Evolutionary conservation across 257 asterid species (phyloP), one percentile per base, ranked within the genome.

Genomic region (Solanum chaucha): DNA sequence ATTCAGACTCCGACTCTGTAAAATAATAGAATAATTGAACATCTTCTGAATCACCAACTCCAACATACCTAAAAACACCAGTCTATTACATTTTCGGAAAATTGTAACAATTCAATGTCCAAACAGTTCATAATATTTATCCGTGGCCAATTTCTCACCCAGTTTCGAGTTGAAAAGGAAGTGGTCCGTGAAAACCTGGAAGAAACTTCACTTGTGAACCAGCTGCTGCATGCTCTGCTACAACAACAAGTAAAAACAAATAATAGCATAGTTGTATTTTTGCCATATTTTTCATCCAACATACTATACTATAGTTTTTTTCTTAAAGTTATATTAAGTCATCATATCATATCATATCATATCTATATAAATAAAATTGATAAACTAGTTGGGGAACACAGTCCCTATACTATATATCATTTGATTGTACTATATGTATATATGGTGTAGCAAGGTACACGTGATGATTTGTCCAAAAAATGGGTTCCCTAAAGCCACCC

Each of bases 151-250:
- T 70, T 41, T 87, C 89, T 30, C 68, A 87, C 92, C 90, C 90
- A 81, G 90, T 88, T 74, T 87, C 85, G 4, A 88, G 89, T 73
- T 90, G 80, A 64, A 90, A 90, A 22, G 92, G 92, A n/a, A 90
- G 90, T 3, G 81, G 68, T 5, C 89, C 88, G 17, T 70, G 72
- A 80, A 86, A 88, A 13, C 92, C 90, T 4, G 92, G 90, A 87
- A 90, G 90, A 80, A 68, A 87, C 46, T 78, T 59, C 46, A 87
- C 83, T 65, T 34, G 8, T 82, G 88, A 71, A 58, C 82, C 87
- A 78, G 61, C 87, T 24, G 65, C 13, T 32, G 28, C 86, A 30
- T 20, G 59, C 28, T 35, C 32, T 85, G 59, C 28, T 44, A 32
- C 72, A n/a, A 40, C 10, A 7, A 87, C 2, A 78, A 87, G 8